A percentile compares a stretch with the other conserved stretches of the same genome.
Conservation (phyloP, 192 early-diverging fungal genomes). For the Bifiguratus adelaidae region DNA sequence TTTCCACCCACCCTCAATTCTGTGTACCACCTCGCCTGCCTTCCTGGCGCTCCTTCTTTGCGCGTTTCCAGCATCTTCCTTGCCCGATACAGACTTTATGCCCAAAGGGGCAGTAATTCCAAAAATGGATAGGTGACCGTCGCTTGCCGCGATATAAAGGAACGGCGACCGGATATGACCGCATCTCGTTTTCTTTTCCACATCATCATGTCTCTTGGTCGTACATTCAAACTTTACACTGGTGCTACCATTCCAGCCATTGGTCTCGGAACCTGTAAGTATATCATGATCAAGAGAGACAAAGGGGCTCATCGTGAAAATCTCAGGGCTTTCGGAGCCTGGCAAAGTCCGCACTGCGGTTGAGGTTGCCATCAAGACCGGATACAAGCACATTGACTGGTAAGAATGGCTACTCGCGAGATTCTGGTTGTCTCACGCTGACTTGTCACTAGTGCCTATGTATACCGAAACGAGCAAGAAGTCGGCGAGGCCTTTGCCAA, state of each 20-base stretch:
- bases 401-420: not conserved
- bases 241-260: constrained; percentile 52
- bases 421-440: constrained; percentile 3
- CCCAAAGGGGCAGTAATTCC: too few species aligned
- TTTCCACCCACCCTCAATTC: too few species aligned
- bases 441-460: constrained; percentile 22
- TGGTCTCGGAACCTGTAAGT: constrained; percentile 42
- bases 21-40: too few species aligned
- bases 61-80: too few species aligned
- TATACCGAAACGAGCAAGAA: constrained; percentile 67
- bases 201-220: constrained; percentile 20
- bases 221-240: constrained; percentile 39
- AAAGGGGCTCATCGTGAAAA: not conserved
- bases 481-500: constrained; percentile 61
- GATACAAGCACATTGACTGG: constrained; percentile 68
- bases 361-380: constrained; percentile 44
- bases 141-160: too few species aligned
- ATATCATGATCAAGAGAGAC: not conserved
- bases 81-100: too few species aligned
- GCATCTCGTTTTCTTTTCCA: too few species aligned
- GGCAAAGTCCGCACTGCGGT: constrained; percentile 49
- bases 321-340: constrained; percentile 38
- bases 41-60: too few species aligned
- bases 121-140: too few species aligned
- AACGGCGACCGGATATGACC: too few species aligned